phyloP scores from a whole-genome alignment of 2,329 filamentous ascomycete species.

The Penicillium fuscoglaucum region DNA sequence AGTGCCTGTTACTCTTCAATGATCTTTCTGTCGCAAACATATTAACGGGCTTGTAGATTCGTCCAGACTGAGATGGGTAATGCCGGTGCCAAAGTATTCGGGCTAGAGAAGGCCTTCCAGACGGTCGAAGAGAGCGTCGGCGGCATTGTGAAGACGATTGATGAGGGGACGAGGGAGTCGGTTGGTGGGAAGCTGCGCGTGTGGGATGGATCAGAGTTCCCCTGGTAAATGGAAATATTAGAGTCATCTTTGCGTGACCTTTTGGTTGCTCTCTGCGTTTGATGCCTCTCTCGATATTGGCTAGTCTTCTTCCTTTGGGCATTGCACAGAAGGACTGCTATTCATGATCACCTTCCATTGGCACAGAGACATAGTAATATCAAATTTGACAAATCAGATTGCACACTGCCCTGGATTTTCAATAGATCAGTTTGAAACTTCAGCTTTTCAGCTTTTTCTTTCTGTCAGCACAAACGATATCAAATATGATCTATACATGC shows the following conservation, averaged over 20 bases:
- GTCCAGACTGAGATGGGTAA: constrained; percentile 29
- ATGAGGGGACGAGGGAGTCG: constrained; percentile 3
- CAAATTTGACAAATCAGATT: neutral
- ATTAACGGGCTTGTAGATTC: constrained; percentile 12
- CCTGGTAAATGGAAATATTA: neutral
- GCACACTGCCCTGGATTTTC: neutral
- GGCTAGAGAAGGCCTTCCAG: constrained; percentile 19
- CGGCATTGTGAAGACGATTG: constrained; percentile 22
- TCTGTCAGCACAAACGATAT: neutral
- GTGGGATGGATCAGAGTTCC: neutral
- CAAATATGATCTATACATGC: no score
- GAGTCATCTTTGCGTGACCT: neutral
- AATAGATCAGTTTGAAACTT: neutral
- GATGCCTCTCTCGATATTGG: neutral
- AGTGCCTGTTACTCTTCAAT: neutral
- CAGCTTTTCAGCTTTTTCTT: neutral
- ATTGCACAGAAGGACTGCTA: neutral
- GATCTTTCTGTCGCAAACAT: neutral
- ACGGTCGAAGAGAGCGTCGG: constrained; percentile 24
- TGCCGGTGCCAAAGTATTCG: constrained; percentile 14
- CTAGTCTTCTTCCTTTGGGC: neutral
- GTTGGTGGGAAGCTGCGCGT: neutral
- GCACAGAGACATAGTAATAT: neutral
- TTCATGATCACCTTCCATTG: neutral
- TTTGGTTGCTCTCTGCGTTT: neutral